Evolutionary conservation across 331 rosid genomes (phyloP).

Genomic region (Prunus yedoensis): DNA sequence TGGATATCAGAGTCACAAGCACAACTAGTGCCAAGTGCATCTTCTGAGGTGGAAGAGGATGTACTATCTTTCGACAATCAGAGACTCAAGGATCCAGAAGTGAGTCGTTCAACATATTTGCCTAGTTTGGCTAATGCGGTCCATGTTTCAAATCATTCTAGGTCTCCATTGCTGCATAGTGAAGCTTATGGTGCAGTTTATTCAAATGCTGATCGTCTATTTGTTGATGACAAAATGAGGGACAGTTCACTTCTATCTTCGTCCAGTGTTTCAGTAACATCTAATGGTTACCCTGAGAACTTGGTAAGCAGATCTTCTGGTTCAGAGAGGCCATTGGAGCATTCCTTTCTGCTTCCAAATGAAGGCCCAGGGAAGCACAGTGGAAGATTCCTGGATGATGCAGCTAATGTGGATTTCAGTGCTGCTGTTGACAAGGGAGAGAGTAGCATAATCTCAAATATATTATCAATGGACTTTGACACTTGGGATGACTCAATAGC

Average conservation of each 20-base stretch:
- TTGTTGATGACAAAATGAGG: no score
- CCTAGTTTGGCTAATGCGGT: constrained; percentile 39
- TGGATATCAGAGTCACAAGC: constrained; percentile 42
- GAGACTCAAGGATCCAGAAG: constrained; percentile 83
- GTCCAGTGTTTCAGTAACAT: no score
- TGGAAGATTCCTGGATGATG: no score
- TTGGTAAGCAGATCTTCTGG: no score
- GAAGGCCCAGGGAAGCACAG: no score
- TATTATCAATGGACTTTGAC: constrained; percentile 74
- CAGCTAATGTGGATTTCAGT: no score
- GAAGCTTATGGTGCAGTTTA: constrained; percentile 35
- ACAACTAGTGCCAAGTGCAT: constrained; percentile 26
- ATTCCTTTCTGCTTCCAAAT: no score
- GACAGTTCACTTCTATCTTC: no score
- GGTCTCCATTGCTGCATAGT: constrained; percentile 38
- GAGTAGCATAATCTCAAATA: constrained; percentile 86
- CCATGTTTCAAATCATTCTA: constrained; percentile 36
- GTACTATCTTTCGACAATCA: constrained; percentile 63
- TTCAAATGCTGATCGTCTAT: no score
- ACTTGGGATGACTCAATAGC: constrained; percentile 64
- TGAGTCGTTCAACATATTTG: constrained; percentile 47
- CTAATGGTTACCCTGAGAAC: no score
- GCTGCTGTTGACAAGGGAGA: constrained; percentile 69
- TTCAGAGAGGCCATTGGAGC: no score
- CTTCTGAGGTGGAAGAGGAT: constrained; percentile 72